Conservation (phyloP, 441 rosid species). For the Flueggea neowawraea region DNA sequence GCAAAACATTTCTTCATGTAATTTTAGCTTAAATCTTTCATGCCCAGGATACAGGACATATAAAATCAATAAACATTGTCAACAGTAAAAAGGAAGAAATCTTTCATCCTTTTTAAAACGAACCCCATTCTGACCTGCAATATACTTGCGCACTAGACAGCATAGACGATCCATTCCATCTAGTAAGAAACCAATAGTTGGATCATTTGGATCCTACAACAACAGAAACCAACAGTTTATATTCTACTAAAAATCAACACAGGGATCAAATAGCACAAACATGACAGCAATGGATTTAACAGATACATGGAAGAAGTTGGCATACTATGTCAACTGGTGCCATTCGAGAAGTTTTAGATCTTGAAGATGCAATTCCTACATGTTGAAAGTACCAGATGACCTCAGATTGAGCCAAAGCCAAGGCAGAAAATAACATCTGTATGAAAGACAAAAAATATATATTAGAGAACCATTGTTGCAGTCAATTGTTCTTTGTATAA, state of each 20-base stretch:
- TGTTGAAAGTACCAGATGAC: constrained; percentile 98
- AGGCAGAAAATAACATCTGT: constrained; percentile 98
- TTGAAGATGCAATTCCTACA: constrained; percentile 88
- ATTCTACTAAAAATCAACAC: background rate
- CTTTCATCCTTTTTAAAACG: constrained; percentile 2
- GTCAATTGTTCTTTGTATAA: constrained; percentile 3
- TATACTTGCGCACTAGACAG: constrained; percentile 97
- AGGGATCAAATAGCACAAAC: constrained; percentile 2
- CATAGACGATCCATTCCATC: constrained; percentile 98
- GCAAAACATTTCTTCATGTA: background rate
- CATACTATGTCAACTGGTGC: constrained; percentile 88
- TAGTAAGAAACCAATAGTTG: constrained; percentile 93
- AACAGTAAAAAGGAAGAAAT: background rate
- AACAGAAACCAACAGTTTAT: constrained; percentile 18
- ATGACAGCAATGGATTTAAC: constrained; percentile 5
- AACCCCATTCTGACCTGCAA: constrained; percentile 62
- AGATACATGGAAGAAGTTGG: constrained; percentile 12
- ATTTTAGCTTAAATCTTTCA: too few species aligned
- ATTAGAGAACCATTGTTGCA: constrained; percentile 9
- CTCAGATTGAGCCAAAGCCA: constrained; percentile 98
- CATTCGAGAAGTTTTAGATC: constrained; percentile 69
- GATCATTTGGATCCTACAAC: constrained; percentile 96
- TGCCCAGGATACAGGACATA: too few species aligned
- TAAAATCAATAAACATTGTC: background rate
- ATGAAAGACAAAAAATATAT: constrained; percentile 17